Conservation (phyloP, 2,329 filamentous ascomycete genomes). For the Beauveria varroae region DNA sequence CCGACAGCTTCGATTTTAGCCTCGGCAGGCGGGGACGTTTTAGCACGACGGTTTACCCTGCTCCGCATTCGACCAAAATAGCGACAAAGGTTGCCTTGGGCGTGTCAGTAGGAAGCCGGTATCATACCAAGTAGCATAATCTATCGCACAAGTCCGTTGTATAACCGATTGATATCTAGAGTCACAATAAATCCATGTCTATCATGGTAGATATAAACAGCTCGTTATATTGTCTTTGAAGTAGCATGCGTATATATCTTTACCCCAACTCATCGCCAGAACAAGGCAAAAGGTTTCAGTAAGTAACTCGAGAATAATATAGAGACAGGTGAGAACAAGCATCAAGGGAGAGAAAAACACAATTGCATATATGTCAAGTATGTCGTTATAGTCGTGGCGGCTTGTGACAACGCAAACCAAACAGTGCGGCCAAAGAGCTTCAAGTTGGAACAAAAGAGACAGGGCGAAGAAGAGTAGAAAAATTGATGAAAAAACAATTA, state of each 20-base stretch:
- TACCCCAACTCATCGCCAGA: background rate
- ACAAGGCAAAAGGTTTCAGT: background rate
- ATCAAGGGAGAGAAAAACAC: background rate
- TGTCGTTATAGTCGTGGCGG: constrained; percentile 6
- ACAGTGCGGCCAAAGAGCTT: background rate
- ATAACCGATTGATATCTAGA: background rate
- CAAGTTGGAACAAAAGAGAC: background rate
- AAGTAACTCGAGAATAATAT: background rate
- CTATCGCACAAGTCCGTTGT: background rate
- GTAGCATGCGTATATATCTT: background rate
- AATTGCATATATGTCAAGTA: constrained; percentile 4
- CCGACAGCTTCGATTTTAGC: background rate
- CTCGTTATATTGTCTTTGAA: background rate
- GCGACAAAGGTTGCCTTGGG: too few relatives aligned
- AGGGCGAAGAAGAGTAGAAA: background rate
- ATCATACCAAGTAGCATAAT: background rate
- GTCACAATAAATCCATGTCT: background rate
- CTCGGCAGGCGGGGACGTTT: background rate
- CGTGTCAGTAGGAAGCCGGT: too few relatives aligned
- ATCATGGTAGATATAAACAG: background rate
- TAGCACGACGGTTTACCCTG: background rate
- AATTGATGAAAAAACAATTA: background rate
- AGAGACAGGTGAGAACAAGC: background rate
- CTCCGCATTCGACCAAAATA: background rate
- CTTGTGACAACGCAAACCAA: background rate